Evolutionary conservation across 2,329 filamentous ascomycete genomes (phyloP), one percentile per base, ranked within the genome.

Genomic region (Phialophora expanda): DNA sequence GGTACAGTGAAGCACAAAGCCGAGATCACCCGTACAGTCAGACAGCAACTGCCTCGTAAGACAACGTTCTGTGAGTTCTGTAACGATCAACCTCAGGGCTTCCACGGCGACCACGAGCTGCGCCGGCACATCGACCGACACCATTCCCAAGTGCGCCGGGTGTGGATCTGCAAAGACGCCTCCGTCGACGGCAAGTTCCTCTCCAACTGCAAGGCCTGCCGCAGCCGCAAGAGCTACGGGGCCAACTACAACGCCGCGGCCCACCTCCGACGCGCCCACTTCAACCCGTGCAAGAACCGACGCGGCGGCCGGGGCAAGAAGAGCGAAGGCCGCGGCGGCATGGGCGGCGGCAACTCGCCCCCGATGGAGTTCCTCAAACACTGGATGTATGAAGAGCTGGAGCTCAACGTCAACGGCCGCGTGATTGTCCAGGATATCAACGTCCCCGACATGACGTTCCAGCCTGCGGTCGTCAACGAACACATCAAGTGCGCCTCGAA

Each of bases 241-340:
- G 91, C 91, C 17, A 95, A 97, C 79, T 97, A 98, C 80, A 98
- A 98, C 73, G 94, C 93, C 0, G 93, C 93, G 0, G 94, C 93
- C 0, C 94, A 98, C 76, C 84, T 98, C 8, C 86, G 93, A 50
- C 88, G 94, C 57, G 90, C 90, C 0, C 94, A 98, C 76, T 98
- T 97, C 83, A 91, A 90, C 74, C 89, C 86, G 1, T 84, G 85
- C 71, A 85, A 86, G 75, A 81, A 79, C 24, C 80, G 79, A 22
- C 76, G 80, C n/a, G 79, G 85, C 24, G 86, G 85, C 8, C 79
- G 85, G 56, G 83, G 83, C 55, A 86, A 86, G 74, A 83, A 84
- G 64, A 85, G 84, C 67, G 84, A 87, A 76, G 83, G 85, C 71
- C 80, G 86, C 56, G 86, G 86, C 56, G 86, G 86, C 26, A 87